Evolutionary conservation across 2,329 filamentous ascomycete genomes (phyloP), one percentile per base, ranked within the genome.

Genomic region (Talaromyces marneffei): DNA sequence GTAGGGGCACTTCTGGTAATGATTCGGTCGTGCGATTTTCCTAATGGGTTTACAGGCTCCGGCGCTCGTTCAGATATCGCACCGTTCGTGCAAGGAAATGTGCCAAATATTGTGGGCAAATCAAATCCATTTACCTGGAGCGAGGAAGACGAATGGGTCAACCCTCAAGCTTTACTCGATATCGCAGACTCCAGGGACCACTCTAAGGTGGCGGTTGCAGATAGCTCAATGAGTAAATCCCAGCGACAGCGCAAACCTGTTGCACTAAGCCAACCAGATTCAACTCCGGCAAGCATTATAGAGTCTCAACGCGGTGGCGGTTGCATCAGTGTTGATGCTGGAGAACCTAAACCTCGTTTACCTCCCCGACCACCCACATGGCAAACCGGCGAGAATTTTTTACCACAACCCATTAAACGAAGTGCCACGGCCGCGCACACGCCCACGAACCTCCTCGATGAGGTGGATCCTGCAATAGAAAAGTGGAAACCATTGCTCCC

Each of bases 131-230:
- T 95, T 72, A 83, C 82, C 1, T 79, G 83, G 0, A 87, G 84
- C 1, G 82, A 87, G 33, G 90, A 96, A 72, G 85, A 88, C 9
- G 92, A 97, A 69, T 97, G 94, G 94, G 85, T 96, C 25, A 59
- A 50, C 3, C 48, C 60, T 42, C 56, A 62, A 39, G 10, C 23
- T 16, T 59, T 62, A 37, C 18, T 59, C 16, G 27, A 59, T 33
- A 25, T 23, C 37, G 48, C 35, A 53, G 23, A 48, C 33, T 62
- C 23, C 33, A 44, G 18, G 20, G 48, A 46, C 27, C 48, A 27
- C 16, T 42, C 55, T 31, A 23, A 2, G 48, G 33, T 5, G 31
- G 16, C 37, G 16, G 40, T 10, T 10, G 37, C 29, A 40, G 50
- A 14, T 55, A 35, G 48, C 29, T 10, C 40, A 42, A 46, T 18